Evolutionary conservation across 75 land plant species (phyloP).

Genomic region (Selaginella tamariscina): DNA sequence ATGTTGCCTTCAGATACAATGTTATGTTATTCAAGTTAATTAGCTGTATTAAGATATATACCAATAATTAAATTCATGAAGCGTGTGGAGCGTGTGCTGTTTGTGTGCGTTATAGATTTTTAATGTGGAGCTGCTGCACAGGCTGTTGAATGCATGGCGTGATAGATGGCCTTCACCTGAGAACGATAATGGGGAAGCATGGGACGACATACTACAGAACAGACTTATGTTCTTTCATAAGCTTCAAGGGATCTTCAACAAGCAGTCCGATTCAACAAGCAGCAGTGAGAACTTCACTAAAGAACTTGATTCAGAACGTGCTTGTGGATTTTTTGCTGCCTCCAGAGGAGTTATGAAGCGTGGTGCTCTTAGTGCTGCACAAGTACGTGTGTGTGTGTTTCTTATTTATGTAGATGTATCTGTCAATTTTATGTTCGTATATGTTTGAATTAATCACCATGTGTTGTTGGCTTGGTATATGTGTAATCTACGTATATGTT

Average conservation of each 20-base stretch:
- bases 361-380: constrained; percentile 30
- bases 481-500: too few species aligned
- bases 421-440: too few species aligned
- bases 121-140: too few species aligned
- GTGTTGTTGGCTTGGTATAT: too few species aligned
- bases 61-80: too few species aligned
- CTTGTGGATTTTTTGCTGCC: constrained; percentile 20
- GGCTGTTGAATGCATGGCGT: constrained; percentile 25
- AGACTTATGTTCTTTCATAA: constrained; percentile 31
- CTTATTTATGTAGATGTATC: too few species aligned
- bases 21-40: too few species aligned
- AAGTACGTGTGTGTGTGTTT: constrained; percentile 24
- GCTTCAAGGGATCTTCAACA: constrained; percentile 18
- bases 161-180: constrained; percentile 37
- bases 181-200: constrained; percentile 38
- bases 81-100: too few species aligned
- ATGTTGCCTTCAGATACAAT: too few species aligned
- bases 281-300: neutral
- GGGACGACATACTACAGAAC: constrained; percentile 46
- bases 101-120: too few species aligned
- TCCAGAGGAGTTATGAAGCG: constrained; percentile 29
- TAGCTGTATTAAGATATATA: too few species aligned
- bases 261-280: neutral
- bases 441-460: too few species aligned
- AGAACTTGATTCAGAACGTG: constrained; percentile 28